phyloP scores from a whole-genome alignment of 2,329 filamentous ascomycete genomes.

The Elsinoe fawcettii region DNA sequence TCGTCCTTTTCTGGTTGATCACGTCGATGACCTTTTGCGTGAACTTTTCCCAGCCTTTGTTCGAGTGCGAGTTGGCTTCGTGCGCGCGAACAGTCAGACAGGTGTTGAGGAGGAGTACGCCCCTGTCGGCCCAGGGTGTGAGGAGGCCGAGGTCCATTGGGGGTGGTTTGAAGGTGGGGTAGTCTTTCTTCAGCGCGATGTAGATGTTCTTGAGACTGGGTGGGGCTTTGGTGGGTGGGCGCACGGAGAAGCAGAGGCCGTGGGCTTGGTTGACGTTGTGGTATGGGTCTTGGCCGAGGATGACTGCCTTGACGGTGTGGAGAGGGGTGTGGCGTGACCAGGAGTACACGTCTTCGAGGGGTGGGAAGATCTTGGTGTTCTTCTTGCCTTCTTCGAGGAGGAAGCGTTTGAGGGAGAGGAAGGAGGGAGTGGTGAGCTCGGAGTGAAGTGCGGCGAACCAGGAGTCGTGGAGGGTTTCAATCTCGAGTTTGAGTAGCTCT shows the following conservation, averaged over 20 bases:
- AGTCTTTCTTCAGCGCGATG: conserved; percentile 77
- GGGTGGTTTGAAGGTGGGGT: conserved; percentile 66
- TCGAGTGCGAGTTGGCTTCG: conserved; percentile 76
- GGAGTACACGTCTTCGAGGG: conserved; percentile 81
- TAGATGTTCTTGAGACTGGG: conserved; percentile 94
- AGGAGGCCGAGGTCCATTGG: conserved; percentile 73
- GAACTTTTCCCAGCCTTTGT: conserved; percentile 85
- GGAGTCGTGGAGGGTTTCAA: conserved; percentile 82
- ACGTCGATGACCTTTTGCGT: conserved; percentile 88
- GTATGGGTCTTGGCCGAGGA: conserved; percentile 94
- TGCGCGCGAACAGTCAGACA: conserved; percentile 88
- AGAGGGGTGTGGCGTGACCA: conserved; percentile 95
- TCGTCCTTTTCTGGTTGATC: conserved; percentile 65
- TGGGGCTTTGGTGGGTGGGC: conserved; percentile 77
- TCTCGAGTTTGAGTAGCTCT: conserved; percentile 75
- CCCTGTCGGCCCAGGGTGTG: conserved; percentile 87
- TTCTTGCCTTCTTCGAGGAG: conserved; percentile 66
- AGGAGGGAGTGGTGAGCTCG: conserved; percentile 69
- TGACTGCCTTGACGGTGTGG: conserved; percentile 79
- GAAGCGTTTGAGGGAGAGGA: conserved; percentile 82
- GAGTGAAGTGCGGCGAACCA: conserved; percentile 88
- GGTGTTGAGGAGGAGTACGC: conserved; percentile 88
- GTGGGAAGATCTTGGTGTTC: conserved; percentile 78
- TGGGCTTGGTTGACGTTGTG: conserved; percentile 94
- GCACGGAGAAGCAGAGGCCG: conserved; percentile 90